Conservation (phyloP, 768 basidiomycete genomes). For the Suillus bovinus region DNA sequence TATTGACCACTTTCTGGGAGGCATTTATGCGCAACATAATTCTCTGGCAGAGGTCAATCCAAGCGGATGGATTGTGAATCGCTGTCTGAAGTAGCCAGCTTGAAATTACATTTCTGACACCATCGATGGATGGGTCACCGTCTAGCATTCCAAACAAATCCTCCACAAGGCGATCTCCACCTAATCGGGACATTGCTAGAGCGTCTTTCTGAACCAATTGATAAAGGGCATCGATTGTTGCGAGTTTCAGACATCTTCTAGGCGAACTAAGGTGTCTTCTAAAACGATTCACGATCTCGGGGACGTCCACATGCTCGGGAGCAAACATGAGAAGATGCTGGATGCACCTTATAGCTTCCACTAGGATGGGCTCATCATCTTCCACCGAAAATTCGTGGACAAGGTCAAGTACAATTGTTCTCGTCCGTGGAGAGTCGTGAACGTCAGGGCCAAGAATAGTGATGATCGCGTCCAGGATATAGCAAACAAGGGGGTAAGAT, state of each 20-base stretch:
- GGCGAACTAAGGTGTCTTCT: slow-evolving; percentile 78
- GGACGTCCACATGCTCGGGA: slow-evolving; percentile 79
- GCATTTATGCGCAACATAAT: slow-evolving; percentile 96
- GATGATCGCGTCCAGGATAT: slow-evolving; percentile 90
- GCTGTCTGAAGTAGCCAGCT: slow-evolving; percentile 97
- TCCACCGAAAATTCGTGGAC: slow-evolving; percentile 85
- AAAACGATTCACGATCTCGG: slow-evolving; percentile 77
- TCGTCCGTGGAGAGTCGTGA: slow-evolving; percentile 78
- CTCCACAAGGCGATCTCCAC: slow-evolving; percentile 92
- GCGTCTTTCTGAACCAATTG: slow-evolving; percentile 97
- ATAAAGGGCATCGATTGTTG: slow-evolving; percentile 94
- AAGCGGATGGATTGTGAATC: slow-evolving; percentile 88
- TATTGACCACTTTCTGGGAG: slow-evolving; percentile 70
- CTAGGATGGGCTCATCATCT: slow-evolving; percentile 82
- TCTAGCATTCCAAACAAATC: slow-evolving; percentile 95
- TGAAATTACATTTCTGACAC: slow-evolving; percentile 88
- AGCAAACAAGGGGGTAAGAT: slow-evolving; percentile 88
- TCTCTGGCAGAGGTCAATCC: slow-evolving; percentile 96
- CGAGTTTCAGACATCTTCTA: slow-evolving; percentile 83
- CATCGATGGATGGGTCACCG: slow-evolving; percentile 91
- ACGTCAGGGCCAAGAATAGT: slow-evolving; percentile 95
- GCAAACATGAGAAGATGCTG: slow-evolving; percentile 98
- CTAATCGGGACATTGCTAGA: slow-evolving; percentile 84
- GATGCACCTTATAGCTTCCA: slow-evolving; percentile 94
- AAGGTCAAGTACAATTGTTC: slow-evolving; percentile 81